These are phyloP conservation scores for Cucurbita argyrosperma DNA, from an alignment of 306 rosid species.

Conservation along the genomic window DNA sequence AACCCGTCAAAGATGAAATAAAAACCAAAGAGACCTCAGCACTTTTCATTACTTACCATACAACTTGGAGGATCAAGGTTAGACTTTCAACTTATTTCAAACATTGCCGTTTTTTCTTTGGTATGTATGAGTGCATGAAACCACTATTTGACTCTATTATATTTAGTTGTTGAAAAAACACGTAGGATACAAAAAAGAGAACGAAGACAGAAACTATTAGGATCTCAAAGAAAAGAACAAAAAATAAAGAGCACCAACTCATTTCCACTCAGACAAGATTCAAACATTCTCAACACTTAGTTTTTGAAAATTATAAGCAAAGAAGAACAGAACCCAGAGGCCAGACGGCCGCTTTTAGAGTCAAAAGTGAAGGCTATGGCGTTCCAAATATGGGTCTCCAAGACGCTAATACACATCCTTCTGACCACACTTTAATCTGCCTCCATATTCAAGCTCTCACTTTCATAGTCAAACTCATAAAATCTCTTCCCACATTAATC, in stretches of 20 bases:
- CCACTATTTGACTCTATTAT: neutral
- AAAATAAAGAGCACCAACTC: neutral
- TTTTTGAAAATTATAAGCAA: neutral
- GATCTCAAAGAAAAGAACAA: neutral
- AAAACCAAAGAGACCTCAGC: neutral
- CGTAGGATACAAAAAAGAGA: neutral
- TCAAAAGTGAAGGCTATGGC: conserved; percentile 4
- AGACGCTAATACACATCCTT: neutral
- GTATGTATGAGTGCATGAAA: no score
- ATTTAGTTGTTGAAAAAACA: neutral
- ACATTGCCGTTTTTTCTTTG: no score
- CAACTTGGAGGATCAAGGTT: neutral
- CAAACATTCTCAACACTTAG: neutral
- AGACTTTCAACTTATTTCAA: no score
- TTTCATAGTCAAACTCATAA: conserved; percentile 8
- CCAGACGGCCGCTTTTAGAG: conserved; percentile 4
- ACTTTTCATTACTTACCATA: neutral
- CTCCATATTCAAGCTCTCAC: conserved; percentile 1
- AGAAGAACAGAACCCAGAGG: conserved; percentile 2
- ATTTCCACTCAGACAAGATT: neutral
- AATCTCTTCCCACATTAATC: neutral
- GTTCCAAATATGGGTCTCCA: neutral
- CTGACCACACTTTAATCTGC: conserved; percentile 3
- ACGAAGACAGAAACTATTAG: neutral
- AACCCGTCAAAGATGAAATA: no score